These are phyloP conservation scores for Dissophora globulifera DNA, from an alignment of 192 early-diverging fungal species.

Conservation along the genomic window DNA sequence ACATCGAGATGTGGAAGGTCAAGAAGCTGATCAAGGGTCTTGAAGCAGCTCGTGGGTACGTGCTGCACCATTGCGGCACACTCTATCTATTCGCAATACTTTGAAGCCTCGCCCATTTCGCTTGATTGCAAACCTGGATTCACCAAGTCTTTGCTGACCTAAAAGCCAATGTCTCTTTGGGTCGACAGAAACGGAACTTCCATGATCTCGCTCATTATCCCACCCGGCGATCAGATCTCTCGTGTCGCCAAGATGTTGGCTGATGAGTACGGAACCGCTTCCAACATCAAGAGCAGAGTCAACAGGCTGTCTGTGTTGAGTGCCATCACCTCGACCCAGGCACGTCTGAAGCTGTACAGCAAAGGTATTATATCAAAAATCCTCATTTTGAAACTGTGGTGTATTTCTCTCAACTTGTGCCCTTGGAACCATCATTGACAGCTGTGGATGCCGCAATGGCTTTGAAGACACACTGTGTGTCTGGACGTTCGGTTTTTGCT, in stretches of 20 bases:
- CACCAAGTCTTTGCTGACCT: neutral
- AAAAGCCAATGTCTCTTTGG: neutral
- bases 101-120: no score
- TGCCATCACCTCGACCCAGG: conserved; percentile 98
- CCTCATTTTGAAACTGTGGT: no score
- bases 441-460: no score
- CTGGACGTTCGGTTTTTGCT: no score
- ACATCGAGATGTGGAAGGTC: conserved; percentile 98
- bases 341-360: conserved; percentile 94
- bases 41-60: conserved; percentile 89
- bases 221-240: conserved; percentile 93
- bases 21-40: conserved; percentile 99
- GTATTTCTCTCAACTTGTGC: no score
- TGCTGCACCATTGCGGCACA: no score
- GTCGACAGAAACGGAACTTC: conserved; percentile 90
- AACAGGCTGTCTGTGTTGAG: conserved; percentile 96
- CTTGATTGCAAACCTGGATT: no score
- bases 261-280: conserved; percentile 98
- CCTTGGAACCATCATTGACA: no score
- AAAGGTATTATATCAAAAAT: no score
- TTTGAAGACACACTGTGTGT: no score
- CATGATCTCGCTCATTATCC: conserved; percentile 99
- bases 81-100: no score
- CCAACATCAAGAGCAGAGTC: conserved; percentile 99
- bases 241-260: conserved; percentile 92